Evolutionary conservation across 1,139 yeast genomes (phyloP), one percentile per base, ranked within the genome.

Genomic region (Yamadazyma aaseri): DNA sequence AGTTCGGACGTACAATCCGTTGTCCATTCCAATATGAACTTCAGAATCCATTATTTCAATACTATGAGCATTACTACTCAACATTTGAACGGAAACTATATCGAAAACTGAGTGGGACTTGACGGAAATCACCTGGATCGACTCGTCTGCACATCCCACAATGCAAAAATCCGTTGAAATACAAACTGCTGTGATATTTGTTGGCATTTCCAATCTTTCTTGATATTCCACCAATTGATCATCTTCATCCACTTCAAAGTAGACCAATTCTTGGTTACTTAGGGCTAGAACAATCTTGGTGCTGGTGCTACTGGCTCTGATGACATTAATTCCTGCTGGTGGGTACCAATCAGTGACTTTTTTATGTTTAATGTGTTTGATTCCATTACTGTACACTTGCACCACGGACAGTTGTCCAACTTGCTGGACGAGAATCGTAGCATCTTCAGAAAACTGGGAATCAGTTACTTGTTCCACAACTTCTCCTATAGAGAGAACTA

Each of bases 11-110:
- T 84, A 86, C 1, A 89, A 76, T 21, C 98, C 98, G 54, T 80
- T 86, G 17, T 66, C 73, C 68, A 90, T 69, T 1, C 97, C 97
- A 33, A 87, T 74, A 56, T 89, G 95, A 6, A 86, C 71, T 13
- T 42, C 41, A 36, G 27, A 4, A 4, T 34, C 42, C 12, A 53
- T 36, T 45, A 83, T 56, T 12, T 73, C 56, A 28, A 82, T 58
- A 1, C 80, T 71, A 4, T 68, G 54, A 1, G 83, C 74, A 4
- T 73, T 65, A 0, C 92, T 75, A 18, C 82, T 73, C 16, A 89
- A 58, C 2, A 81, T 84, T 55, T 87, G 95, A 26, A 83, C 66
- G 0, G 85, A 70, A 5, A 85, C 50, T 0, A 76, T 58, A 25
- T 81, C 89, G 27, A 90, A 60, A 17, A 86, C 76, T 20, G 71